Percentiles rank a stretch among this genome's conserved stretches.
Evolutionary conservation across 2,329 filamentous ascomycete genomes (phyloP).

Genomic region (Aureobasidium sp.): DNA sequence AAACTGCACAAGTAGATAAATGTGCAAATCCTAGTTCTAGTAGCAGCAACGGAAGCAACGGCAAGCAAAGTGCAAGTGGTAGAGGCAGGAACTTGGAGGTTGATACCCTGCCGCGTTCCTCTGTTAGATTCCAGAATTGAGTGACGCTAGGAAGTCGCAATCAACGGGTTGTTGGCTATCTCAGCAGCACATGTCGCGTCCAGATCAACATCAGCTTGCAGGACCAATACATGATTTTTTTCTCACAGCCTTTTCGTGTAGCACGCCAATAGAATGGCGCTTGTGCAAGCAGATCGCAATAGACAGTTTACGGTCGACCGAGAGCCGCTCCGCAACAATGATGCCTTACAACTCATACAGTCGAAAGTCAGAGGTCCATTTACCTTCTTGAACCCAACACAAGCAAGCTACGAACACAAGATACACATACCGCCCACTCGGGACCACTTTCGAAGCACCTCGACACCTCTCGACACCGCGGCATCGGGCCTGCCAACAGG

Average conservation of each 20-base stretch:
- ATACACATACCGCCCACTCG: neutral
- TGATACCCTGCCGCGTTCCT: neutral
- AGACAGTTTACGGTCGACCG: conserved; percentile 24
- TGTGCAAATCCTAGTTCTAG: neutral
- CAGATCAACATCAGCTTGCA: neutral
- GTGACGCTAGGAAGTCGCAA: neutral
- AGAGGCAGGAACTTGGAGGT: neutral
- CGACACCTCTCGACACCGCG: neutral
- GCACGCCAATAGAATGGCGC: neutral
- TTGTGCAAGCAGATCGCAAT: conserved; percentile 20
- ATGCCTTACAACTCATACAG: conserved; percentile 22
- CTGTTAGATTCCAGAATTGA: neutral
- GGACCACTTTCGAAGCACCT: neutral
- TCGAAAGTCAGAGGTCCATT: conserved; percentile 35
- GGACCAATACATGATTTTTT: neutral
- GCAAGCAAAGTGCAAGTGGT: neutral
- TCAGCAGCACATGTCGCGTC: neutral
- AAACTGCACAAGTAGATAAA: neutral
- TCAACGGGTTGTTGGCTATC: neutral
- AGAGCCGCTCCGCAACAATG: conserved; percentile 24
- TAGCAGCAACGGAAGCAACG: neutral
- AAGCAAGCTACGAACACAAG: conserved; percentile 28
- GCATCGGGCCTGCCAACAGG: neutral
- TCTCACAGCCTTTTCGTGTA: neutral
- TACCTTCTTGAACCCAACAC: conserved; percentile 45